Evolutionary conservation across 805 yeast species (phyloP), one percentile per base, ranked within the genome.

Genomic region (Starmerella sp.): DNA sequence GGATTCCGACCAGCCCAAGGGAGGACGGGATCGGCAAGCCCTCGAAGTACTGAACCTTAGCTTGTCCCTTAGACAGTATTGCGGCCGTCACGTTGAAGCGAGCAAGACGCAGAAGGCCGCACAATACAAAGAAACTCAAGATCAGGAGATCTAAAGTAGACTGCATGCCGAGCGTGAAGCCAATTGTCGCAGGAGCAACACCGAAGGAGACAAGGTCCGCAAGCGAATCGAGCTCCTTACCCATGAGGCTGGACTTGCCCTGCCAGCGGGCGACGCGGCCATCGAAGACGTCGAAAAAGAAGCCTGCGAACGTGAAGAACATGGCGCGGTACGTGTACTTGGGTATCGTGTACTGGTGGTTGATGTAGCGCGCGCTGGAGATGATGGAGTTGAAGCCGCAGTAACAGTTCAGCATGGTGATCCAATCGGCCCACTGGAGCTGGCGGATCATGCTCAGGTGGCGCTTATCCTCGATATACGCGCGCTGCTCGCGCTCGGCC

Each of bases 1-100:
- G 83, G 38, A 80, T 66, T 1, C 73, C 73, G 15, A 93, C 96
- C 67, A 91, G 75, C 50, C 77, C 72, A 61, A 93, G 74, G 39
- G 95, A 83, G 2, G 95, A 81, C 54, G 98, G 98, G 61, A 93
- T 89, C 10, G 98, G 98, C 52, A 93, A 78, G 4, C 98, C 98
- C 73, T 93, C 98, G 69, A 93, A 93, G 72, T 82, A 91, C 32
- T 58, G 44, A n/a, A 63, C 66, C 67, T 85, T 82, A 36, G 93
- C 80, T 72, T 90, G 90, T 17, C 98, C 98, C 71, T 91, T 91
- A 51, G 98, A 97, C 55, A 93, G 79, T 58, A 87, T 86, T 49
- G 90, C 84, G 6, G 93, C 95, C 1, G 97, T 87, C 52, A 93
- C 95, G 65, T 93, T 93, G 72, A 89, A 93, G 67, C 98, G 79